phyloP scores from a whole-genome alignment of 148 eudicot genomes.

The Pharnaceum exiguum region DNA sequence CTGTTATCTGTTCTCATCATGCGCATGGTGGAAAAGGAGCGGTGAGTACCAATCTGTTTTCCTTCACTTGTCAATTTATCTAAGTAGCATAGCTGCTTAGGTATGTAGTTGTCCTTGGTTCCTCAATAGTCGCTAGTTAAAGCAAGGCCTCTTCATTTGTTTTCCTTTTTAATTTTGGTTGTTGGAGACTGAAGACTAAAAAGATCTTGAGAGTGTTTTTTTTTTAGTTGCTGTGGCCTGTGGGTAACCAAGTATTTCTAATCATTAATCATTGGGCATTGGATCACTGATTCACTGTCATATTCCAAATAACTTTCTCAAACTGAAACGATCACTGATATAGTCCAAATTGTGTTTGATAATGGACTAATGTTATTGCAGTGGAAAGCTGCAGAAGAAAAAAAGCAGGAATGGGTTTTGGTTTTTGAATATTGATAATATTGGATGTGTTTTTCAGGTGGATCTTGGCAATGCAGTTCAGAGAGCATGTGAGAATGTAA shows the following conservation, averaged over 20 bases:
- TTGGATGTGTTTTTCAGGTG: conserved; percentile 42
- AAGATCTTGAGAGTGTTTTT: no score
- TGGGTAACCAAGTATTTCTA: no score
- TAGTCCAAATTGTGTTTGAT: no score
- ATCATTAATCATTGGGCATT: no score
- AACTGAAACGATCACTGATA: no score
- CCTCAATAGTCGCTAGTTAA: no score
- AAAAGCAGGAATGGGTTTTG: background rate
- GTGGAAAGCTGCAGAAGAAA: no score
- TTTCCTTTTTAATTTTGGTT: background rate
- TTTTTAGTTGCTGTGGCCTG: no score
- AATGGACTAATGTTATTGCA: no score
- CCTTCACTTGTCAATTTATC: background rate
- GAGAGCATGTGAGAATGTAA: conserved; percentile 81
- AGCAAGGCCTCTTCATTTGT: background rate
- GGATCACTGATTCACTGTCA: no score
- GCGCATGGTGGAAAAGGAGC: conserved; percentile 99
- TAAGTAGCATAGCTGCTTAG: background rate
- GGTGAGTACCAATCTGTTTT: conserved; percentile 46
- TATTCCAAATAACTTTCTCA: no score
- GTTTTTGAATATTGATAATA: background rate
- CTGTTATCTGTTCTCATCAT: conserved; percentile 93
- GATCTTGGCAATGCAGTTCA: conserved; percentile 96
- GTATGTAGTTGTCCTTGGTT: no score
- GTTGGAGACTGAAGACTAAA: background rate